Evolutionary conservation across 1,139 yeast species (phyloP), one percentile per base, ranked within the genome.

Genomic region (Saccharomycopsis hybrid): DNA sequence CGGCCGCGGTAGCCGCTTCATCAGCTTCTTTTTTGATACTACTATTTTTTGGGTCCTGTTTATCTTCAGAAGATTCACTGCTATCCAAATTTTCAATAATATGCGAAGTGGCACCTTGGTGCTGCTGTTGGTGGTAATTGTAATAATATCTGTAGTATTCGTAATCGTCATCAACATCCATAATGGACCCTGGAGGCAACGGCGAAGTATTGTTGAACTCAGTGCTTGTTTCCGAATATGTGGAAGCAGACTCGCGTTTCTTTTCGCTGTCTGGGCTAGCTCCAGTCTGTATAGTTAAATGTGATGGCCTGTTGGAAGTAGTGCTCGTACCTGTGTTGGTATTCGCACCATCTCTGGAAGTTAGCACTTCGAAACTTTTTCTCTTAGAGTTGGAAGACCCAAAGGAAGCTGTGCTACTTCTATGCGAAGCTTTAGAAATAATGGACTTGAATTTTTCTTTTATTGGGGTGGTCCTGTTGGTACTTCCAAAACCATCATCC

Each of bases 41-140:
- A 29, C 9, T n/a, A 9, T 37, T n/a, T 7, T n/a, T 37, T 37
- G 8, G 7, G 40, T 37, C 40, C 18, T 7, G 18, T n/a, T n/a
- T n/a, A 25, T 40, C 49, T n/a, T 46, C 41, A 4, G 47, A 42
- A 2, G 52, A 49, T 2, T 36, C 52, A 24, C 46, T 41, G 40
- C 36, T 37, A n/a, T 51, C 55, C 18, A 53, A 47, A 32, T 46
- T 52, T 35, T 53, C 55, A 4, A 53, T 41, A 24, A 53, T 48
- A 37, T 52, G 54, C 18, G 52, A 48, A 8, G 46, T 43, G 4
- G 51, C 42, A 2, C 54, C 52, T 33, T 44, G 52, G 42, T 49
- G 54, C 41, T 51, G 55, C 38, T 46, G 49, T 11, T 53, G 54
- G 38, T 53, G 55, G 32, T 51, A 48, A 37, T 53, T 53, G 40